Evolutionary conservation across 352 stramenopile species (phyloP), one percentile per base, ranked within the genome.

Genomic region (Thalassiosira sp.): DNA sequence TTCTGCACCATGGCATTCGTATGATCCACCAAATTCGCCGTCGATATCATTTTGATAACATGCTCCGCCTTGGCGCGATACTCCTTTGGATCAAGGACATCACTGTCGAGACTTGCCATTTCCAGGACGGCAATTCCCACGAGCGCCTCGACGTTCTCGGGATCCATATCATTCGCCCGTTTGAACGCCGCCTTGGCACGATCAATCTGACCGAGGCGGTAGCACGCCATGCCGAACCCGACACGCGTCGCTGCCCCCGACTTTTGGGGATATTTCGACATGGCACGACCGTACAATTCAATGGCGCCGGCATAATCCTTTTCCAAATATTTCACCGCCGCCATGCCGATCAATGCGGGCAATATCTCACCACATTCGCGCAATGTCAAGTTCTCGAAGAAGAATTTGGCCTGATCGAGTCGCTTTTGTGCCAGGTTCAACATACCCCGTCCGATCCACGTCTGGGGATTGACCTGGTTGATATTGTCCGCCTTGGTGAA

Each of bases 141-240:
- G 79, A 98, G 92, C 0, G 94, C 95, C 72, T 98, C 93, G 1
- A 98, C 95, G 79, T 98, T 98, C 51, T 91, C 84, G 1, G 78
- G 60, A 81, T 92, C 85, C 16, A 94, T 86, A 16, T 84, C 72
- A 15, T 89, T 22, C 0, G 88, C 88, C 27, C 88, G 61, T 10
- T 66, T 49, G 72, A 93, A 91, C 16, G 85, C 75, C 5, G 86
- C 86, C 56, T 91, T 91, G 51, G 87, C 89, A 10, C 87, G 59
- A 81, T 93, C 87, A 0, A 90, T 82, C 24, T 95, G 93, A 45
- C 95, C 95, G 46, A 98, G 89, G 65, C 95, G 92, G 73, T 98
- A 98, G 69, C 94, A 98, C 61, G 95, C 97, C 76, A 98, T 95
- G 3, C 95, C 96, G 83, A 98, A 97, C 72, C 94, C 97, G 77